Base-by-base conservation (phyloP, 768 basidiomycete species). In the Suillus subaureus region DNA sequence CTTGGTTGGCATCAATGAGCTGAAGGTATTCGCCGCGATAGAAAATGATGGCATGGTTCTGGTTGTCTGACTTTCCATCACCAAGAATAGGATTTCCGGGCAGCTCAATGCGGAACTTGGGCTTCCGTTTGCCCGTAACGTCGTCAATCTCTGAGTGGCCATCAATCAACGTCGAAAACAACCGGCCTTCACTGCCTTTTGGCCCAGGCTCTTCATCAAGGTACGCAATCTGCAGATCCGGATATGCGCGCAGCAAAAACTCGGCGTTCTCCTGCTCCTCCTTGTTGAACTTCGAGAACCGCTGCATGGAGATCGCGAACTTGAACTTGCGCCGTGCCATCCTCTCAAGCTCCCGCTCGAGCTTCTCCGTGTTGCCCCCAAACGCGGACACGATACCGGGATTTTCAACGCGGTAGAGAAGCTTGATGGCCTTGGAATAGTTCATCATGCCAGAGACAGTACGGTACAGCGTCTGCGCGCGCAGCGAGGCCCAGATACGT, bases 371-470 rank as follows among this genome's bases (percentile, higher is more conserved):
- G 81, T 97, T 98, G 6, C 97, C 96, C 47, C 93, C 95, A 79
- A 98, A 97, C 67, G 88, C 87, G 75, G 98, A 95, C 2, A 99
- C 97, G 64, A 98, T 92, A 76, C 95, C 94, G 9, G 97, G 97
- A 78, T 98, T 99, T 80, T 99, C 97, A 67, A 99, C 97, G 42
- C 97, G 93, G 78, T 99, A 99, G 23, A 99, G 86, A 43, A 99
- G 86, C 79, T 99, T 99, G 89, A 99, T 97, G 31, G 97, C 97
- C 81, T 99, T 99, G 73, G 95, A 92, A 80, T 99, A 99, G 82
- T 99, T 99, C 97, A 99, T 99, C 94, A 99, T 98, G 67, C 97
- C 97, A 6, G 97, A 99, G 23, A 99, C 95, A 13, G 97, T 99
- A 68, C 97, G 91, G 79, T 99, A 99, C 39, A 99, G 87, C 0